Evolutionary conservation across 2,329 filamentous ascomycete genomes (phyloP).

Genomic region (Colletotrichum spaethianum): DNA sequence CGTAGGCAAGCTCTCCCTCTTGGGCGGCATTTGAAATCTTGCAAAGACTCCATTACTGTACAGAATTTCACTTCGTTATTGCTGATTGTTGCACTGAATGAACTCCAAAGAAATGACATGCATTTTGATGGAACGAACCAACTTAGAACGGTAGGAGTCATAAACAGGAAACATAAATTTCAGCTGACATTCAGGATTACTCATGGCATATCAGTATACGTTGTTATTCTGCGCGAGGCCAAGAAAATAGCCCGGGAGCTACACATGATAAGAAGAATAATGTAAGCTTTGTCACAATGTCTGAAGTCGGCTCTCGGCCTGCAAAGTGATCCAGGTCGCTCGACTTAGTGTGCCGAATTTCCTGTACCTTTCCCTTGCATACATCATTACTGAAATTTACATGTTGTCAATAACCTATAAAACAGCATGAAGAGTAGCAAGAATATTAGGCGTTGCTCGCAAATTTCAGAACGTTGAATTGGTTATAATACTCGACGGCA

Average conservation of each 20-base stretch:
- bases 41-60: too few species aligned
- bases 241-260: not conserved
- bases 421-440: too few species aligned
- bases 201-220: not conserved
- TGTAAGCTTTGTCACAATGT: not conserved
- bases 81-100: too few species aligned
- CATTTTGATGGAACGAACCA: not conserved
- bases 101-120: not conserved
- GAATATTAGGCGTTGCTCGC: too few species aligned
- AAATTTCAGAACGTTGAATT: too few species aligned
- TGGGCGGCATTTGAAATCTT: too few species aligned
- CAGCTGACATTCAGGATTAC: too few species aligned
- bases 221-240: not conserved
- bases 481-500: too few species aligned
- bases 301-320: not conserved
- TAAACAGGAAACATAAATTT: not conserved
- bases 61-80: too few species aligned
- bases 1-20: too few species aligned
- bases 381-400: not conserved
- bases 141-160: not conserved
- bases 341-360: not conserved
- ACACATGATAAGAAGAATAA: not conserved
- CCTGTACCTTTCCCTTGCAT: too few species aligned
- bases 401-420: too few species aligned
- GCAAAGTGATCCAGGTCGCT: not conserved